Evolutionary conservation across 1,284 basidiomycete species (phyloP).

Genomic region (Clitocybe nebularis): DNA sequence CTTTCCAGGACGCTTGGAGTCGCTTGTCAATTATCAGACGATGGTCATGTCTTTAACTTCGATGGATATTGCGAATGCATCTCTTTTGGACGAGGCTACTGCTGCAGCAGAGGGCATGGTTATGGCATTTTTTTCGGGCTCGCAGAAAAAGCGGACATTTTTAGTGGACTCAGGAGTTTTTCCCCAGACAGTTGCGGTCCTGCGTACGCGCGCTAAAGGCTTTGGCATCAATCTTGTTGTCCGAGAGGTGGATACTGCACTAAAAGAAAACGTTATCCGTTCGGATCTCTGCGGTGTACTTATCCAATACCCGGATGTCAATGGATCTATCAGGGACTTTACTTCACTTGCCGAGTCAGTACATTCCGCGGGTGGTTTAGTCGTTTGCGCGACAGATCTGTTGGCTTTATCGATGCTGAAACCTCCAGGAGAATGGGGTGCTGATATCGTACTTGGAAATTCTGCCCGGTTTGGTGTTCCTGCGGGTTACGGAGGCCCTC

Average conservation of each 20-base stretch:
- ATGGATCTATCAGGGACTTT: constrained; percentile 85
- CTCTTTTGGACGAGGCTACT: constrained; percentile 88
- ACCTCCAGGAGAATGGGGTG: constrained; percentile 98
- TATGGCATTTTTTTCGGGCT: constrained; percentile 66
- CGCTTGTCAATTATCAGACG: constrained; percentile 95
- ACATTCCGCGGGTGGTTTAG: constrained; percentile 76
- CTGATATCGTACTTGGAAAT: constrained; percentile 94
- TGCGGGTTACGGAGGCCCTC: constrained; percentile 87
- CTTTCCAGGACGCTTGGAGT: constrained; percentile 82
- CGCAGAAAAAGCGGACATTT: constrained; percentile 80
- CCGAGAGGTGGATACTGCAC: constrained; percentile 51
- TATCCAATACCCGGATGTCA: constrained; percentile 90
- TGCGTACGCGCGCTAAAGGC: constrained; percentile 84
- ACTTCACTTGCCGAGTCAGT: constrained; percentile 61
- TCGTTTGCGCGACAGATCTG: constrained; percentile 89
- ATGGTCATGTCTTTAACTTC: constrained; percentile 94
- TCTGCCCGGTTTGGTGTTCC: constrained; percentile 95
- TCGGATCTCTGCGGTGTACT: constrained; percentile 83
- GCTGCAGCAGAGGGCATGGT: constrained; percentile 94
- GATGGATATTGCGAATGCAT: constrained; percentile 94
- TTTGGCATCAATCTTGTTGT: constrained; percentile 83
- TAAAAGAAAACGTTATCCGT: constrained; percentile 51
- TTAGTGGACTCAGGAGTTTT: constrained; percentile 80
- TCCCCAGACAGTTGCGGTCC: constrained; percentile 85
- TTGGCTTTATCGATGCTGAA: constrained; percentile 91